Base-by-base conservation (phyloP, 441 rosid species). In the Codiaeum variegatum region DNA sequence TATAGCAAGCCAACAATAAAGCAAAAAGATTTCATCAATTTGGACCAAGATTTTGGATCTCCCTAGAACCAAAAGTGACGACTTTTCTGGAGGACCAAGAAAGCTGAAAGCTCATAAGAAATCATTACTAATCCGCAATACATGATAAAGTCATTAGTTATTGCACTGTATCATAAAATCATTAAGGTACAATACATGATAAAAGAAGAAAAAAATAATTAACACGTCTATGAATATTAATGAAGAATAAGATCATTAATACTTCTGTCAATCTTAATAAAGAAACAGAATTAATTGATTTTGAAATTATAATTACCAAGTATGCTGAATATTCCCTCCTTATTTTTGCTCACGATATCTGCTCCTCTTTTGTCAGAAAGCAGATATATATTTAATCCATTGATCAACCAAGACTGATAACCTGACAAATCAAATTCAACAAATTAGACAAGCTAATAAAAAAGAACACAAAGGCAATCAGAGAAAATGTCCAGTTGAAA, bases 251-350 rank as follows among this genome's bases (percentile, higher is more conserved):
- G 18, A 63, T 16, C 51, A 51, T 51, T 51, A n/a, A 15, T 3
- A 51, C 23, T 51, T 16, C 16, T 55, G 29, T 2, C 51, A 11
- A 18, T 0, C 67, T 47, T 29, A 28, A 47, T 36, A 6, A 28
- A 7, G 31, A 23, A 24, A 49, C 15, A 18, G 34, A 54, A 4
- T 29, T 23, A 42, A 54, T 7, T 69, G 31, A 58, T 32, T 46
- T 64, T 61, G n/a, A 46, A 63, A 31, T 68, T 69, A 36, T 62
- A 61, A 87, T 81, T 77, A 88, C 97, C 98, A 66, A 90, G 82
- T 72, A 89, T 82, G 85, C 98, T 88, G 74, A 76, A 95, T 66
- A 95, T 71, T 42, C 98, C 98, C 81, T 94, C 97, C 84, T 90
- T 95, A 80, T 91, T 95, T 84, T 87, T 82, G 88, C 92, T 88